Conservation (phyloP, 75 land plant genomes). For the Cunninghamia lanceolata region DNA sequence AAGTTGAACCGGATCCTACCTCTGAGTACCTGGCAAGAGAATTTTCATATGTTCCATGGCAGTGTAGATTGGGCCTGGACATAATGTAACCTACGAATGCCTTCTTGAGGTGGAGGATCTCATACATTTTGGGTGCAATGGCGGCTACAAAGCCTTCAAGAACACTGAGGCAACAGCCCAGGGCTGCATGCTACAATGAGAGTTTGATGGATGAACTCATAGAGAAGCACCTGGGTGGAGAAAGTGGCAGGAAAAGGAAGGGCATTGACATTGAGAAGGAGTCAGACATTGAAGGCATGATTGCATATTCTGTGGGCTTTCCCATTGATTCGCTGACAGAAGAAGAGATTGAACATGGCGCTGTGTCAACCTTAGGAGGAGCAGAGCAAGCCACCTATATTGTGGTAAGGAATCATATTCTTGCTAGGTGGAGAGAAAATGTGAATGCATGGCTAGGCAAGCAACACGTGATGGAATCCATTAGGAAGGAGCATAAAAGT, state of each 20-base stretch:
- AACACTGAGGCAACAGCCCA: constrained; percentile 34
- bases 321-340: constrained; percentile 75
- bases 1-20: neutral
- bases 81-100: neutral
- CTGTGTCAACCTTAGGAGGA: constrained; percentile 54
- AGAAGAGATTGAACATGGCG: constrained; percentile 81
- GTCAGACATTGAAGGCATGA: constrained; percentile 74
- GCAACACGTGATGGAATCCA: constrained; percentile 63
- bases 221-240: constrained; percentile 54
- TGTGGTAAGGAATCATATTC: constrained; percentile 84
- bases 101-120: neutral
- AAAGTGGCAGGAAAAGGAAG: constrained; percentile 38
- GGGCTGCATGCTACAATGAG: constrained; percentile 63
- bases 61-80: neutral
- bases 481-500: constrained; percentile 65
- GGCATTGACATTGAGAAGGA: constrained; percentile 61
- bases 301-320: constrained; percentile 84
- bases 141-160: constrained; percentile 13
- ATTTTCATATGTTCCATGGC: neutral
- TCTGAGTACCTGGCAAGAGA: constrained; percentile 4
- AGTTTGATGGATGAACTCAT: constrained; percentile 66
- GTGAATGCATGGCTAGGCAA: constrained; percentile 55
- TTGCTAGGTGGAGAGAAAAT: constrained; percentile 78
- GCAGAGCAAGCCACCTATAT: constrained; percentile 78
- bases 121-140: neutral